Evolutionary conservation across 345 rosid species (phyloP).

Genomic region (Carallia brachiata): DNA sequence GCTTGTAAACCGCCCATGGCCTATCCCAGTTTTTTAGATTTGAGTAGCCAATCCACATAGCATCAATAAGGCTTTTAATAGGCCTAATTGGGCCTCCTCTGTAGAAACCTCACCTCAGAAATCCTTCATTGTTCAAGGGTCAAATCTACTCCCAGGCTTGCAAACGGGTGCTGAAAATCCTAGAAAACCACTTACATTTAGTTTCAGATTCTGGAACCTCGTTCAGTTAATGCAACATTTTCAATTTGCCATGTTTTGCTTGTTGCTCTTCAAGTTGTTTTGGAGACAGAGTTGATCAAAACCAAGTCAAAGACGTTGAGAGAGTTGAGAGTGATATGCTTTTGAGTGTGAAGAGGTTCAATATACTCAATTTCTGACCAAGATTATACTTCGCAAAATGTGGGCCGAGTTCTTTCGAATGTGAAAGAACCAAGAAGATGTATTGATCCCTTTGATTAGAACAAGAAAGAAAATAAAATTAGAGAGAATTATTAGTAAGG

Average conservation of each 20-base stretch:
- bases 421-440: constrained; percentile 3
- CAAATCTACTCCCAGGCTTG: constrained; percentile 13
- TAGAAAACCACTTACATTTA: background rate
- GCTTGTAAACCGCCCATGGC: constrained; percentile 10
- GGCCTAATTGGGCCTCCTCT: constrained; percentile 25
- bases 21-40: background rate
- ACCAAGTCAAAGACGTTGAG: constrained; percentile 9
- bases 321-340: constrained; percentile 1
- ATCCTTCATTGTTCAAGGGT: constrained; percentile 24
- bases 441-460: constrained; percentile 15
- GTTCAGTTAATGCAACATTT: constrained; percentile 10
- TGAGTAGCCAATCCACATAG: background rate
- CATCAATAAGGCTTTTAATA: background rate
- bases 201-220: constrained; percentile 11
- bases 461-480: constrained; percentile 8
- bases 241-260: constrained; percentile 16
- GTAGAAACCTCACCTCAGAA: constrained; percentile 21
- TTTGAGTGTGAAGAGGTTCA: background rate
- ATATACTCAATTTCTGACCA: constrained; percentile 7
- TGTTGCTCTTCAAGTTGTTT: constrained; percentile 21
- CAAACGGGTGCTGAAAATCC: constrained; percentile 1
- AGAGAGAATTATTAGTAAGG: background rate
- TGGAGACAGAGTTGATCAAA: constrained; percentile 16
- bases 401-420: constrained; percentile 19
- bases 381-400: constrained; percentile 5